Base-by-base conservation (phyloP, 305 asterid genomes). In the Fraxinus ornus region DNA sequence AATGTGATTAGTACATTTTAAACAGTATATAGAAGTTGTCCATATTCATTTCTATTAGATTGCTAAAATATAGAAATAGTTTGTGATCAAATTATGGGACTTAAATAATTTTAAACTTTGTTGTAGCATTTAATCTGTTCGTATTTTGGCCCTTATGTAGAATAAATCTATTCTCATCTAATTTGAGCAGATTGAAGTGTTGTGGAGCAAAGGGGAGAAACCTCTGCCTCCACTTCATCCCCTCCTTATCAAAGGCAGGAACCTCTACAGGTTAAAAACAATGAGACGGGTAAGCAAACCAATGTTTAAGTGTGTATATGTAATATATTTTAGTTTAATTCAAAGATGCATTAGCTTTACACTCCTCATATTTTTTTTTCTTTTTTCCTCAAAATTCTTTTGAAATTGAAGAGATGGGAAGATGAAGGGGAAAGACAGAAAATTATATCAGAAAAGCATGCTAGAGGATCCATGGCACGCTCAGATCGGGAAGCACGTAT, bases 191-290 rank as follows among this genome's bases (percentile, higher is more conserved):
- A 93, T 95, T 85, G 99, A 95, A 87, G 97, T 95, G 79, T 83
- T 95, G 36, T 95, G 97, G 98, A 93, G 97, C 88, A 94, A 88
- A 86, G 98, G 98, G 77, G 94, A 93, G 85, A 94, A 91, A 81
- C 93, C 94, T 47, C 88, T 94, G 80, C 93, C 92, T 82, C 95
- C 97, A 3, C 97, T 95, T 85, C 98, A 93, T 90, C 99, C 93
- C 26, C 86, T 95, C 60, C 95, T 95, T 78, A 94, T 95, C 76
- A 94, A 95, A 90, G 99, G 98, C 79, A 89, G 98, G 89, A 95
- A 95, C 86, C 99, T 94, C 76, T 95, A 95, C 83, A 88, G 93
- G 81, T 76, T 93, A 82, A 90, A 89, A 22, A 95, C 99, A 32
- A 84, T 89, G 94, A 90, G 98, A 88, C 98, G 90, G 98, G 98